A percentile compares a stretch with the other conserved stretches of the same genome.
Conservation (phyloP, 2,329 filamentous ascomycete species). For the Hymenoscyphus fructigenus region DNA sequence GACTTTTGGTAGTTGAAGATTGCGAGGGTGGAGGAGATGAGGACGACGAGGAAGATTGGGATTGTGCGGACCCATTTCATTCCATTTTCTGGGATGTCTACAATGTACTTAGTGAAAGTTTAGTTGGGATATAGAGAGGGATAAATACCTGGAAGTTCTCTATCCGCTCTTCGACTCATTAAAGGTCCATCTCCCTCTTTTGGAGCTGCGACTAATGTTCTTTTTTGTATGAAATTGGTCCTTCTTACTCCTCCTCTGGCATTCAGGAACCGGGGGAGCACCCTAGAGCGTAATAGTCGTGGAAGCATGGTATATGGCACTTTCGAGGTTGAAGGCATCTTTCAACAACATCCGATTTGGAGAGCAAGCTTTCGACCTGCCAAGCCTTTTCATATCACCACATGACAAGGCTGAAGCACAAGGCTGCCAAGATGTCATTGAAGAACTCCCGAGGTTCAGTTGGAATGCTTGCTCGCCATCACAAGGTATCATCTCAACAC, state of each 20-base stretch:
- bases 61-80: slow-evolving; percentile 68
- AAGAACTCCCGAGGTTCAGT: neutral
- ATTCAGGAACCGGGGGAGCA: slow-evolving; percentile 21
- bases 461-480: neutral
- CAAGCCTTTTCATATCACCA: slow-evolving; percentile 8
- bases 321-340: neutral
- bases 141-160: slow-evolving; percentile 61
- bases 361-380: neutral
- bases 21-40: slow-evolving; percentile 70
- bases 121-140: neutral
- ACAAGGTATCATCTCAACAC: neutral
- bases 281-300: slow-evolving; percentile 32
- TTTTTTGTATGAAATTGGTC: slow-evolving; percentile 34
- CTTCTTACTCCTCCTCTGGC: slow-evolving; percentile 3
- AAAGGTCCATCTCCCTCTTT: slow-evolving; percentile 61
- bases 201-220: slow-evolving; percentile 55
- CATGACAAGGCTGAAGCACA: slow-evolving; percentile 8
- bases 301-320: slow-evolving; percentile 29
- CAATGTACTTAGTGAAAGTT: slow-evolving; percentile 2
- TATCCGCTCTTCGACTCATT: slow-evolving; percentile 63
- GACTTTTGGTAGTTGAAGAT: slow-evolving; percentile 99
- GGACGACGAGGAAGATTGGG: slow-evolving; percentile 74
- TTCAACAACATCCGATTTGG: slow-evolving; percentile 2
- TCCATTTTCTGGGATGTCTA: slow-evolving; percentile 33
- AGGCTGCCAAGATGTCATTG: neutral